phyloP scores from a whole-genome alignment of 1,284 basidiomycete species.

The Trametes polyzona region DNA sequence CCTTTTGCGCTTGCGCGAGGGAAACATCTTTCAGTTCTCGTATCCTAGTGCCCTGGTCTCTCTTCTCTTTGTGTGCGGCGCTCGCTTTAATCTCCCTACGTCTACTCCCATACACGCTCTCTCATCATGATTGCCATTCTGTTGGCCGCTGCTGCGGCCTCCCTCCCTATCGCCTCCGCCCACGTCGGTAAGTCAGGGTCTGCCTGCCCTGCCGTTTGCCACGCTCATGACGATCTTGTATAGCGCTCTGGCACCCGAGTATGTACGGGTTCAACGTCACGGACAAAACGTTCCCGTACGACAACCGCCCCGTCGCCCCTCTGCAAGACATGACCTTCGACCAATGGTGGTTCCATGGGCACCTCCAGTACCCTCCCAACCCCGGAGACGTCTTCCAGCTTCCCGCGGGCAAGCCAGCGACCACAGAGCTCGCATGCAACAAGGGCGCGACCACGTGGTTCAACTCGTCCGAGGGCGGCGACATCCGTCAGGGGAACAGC shows the following conservation, averaged over 20 bases:
- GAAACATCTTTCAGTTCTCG: neutral
- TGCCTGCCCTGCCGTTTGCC: neutral
- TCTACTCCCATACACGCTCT: neutral
- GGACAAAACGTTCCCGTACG: slow-evolving; percentile 51
- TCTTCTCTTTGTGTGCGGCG: neutral
- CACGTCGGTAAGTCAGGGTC: slow-evolving; percentile 24
- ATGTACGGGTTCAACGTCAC: slow-evolving; percentile 66
- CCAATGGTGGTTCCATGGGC: slow-evolving; percentile 77
- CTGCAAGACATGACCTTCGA: slow-evolving; percentile 53
- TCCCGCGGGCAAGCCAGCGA: slow-evolving; percentile 56
- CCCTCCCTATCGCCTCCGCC: slow-evolving; percentile 30
- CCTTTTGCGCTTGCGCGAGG: slow-evolving; percentile 4
- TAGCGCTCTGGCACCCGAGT: slow-evolving; percentile 41
- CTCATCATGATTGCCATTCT: slow-evolving; percentile 17
- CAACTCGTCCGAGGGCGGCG: slow-evolving; percentile 50
- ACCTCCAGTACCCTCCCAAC: slow-evolving; percentile 62
- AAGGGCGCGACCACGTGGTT: slow-evolving; percentile 61
- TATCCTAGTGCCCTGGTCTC: slow-evolving; percentile 1
- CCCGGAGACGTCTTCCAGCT: slow-evolving; percentile 60
- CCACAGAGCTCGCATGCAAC: slow-evolving; percentile 60
- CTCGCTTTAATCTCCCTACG: slow-evolving; percentile 2
- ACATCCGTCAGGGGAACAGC: slow-evolving; percentile 52
- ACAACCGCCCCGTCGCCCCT: slow-evolving; percentile 40
- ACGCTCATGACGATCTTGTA: neutral
- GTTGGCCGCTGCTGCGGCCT: slow-evolving; percentile 26